Base-by-base conservation (phyloP, 108 stramenopile genomes). In the Stephanodiscus minutulus region DNA sequence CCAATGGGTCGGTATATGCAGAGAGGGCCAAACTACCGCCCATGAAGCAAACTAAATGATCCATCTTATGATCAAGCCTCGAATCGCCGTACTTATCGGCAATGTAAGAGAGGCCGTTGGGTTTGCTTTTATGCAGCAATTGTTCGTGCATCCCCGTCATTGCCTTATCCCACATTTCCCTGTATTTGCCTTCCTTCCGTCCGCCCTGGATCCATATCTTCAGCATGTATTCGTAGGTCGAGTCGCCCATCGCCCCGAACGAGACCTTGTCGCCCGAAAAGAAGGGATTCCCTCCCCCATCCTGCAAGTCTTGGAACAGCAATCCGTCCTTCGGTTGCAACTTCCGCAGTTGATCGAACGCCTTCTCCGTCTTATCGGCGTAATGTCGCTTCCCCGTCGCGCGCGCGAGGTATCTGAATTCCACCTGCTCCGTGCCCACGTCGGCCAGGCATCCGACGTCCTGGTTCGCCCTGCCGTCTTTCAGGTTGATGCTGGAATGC, bases 21-120 rank as follows among this genome's bases (percentile, higher is more conserved):
- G 95, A 96, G 17, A 98, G 79, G 3, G 96, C 98, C 2, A 97
- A 81, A 1, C 89, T 64, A n/a, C 90, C 98, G 11, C 95, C 96
- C 79, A 98, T 87, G 76, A 98, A 98, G 69, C 98, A 99, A 4
- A 85, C 96, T 31, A 98, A 76, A 69, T 98, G 98, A 66, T 97
- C 96, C 88, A 96, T 92, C 65, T 97, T 96, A 28, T 84, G 81
- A 59, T 87, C 77, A 60, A 89, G 29, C 10, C 50, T 54, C 0
- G 77, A 68, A 54, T 64, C 66, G 44, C 77, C 53, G 8, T 72
- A 64, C 70, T 78, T 73, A 59, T 96, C 95, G 56, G 91, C 92
- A 79, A 97, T 82, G 70, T 91, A 97, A 7, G 88, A 75, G 24
- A 97, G 70, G 9, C 84, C 93, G 44, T 85, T 84, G 7, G 94